A percentile compares a stretch with the other conserved stretches of the same genome.
phyloP scores from a whole-genome alignment of 2,329 filamentous ascomycete species.

The Fusarium floridanum region DNA sequence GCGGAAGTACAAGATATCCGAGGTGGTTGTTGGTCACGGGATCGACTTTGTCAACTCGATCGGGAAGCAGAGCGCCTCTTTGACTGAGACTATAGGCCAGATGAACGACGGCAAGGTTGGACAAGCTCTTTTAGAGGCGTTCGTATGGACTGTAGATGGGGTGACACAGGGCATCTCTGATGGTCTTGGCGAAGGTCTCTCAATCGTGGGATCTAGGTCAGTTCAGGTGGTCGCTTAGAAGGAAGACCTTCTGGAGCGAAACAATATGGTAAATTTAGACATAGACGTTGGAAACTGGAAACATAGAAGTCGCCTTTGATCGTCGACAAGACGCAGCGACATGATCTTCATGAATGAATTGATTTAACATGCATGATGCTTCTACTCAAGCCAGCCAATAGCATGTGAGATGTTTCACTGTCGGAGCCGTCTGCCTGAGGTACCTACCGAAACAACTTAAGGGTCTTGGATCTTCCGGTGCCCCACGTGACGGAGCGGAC shows the following conservation, averaged over 20 bases:
- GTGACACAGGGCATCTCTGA: slow-evolving; percentile 76
- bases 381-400: neutral
- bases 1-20: slow-evolving; percentile 75
- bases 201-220: slow-evolving; percentile 39
- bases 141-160: slow-evolving; percentile 72
- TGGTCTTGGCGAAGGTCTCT: slow-evolving; percentile 62
- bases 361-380: neutral
- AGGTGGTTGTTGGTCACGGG: slow-evolving; percentile 77
- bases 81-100: slow-evolving; percentile 65
- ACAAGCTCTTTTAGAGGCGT: slow-evolving; percentile 66
- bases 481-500: slow-evolving; percentile 23
- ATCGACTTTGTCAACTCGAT: slow-evolving; percentile 69
- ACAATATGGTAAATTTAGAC: slow-evolving; percentile 1
- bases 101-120: slow-evolving; percentile 76
- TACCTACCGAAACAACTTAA: neutral
- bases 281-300: slow-evolving; percentile 12
- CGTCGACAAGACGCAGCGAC: neutral
- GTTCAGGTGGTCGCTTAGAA: slow-evolving; percentile 3
- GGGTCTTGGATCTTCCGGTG: neutral
- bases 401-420: neutral
- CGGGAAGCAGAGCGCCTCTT: slow-evolving; percentile 69
- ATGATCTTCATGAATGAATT: neutral
- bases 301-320: neutral
- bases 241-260: neutral
- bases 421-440: neutral